Evolutionary conservation across 2,329 filamentous ascomycete genomes (phyloP).

Genomic region (Huntiella abstrusa): DNA sequence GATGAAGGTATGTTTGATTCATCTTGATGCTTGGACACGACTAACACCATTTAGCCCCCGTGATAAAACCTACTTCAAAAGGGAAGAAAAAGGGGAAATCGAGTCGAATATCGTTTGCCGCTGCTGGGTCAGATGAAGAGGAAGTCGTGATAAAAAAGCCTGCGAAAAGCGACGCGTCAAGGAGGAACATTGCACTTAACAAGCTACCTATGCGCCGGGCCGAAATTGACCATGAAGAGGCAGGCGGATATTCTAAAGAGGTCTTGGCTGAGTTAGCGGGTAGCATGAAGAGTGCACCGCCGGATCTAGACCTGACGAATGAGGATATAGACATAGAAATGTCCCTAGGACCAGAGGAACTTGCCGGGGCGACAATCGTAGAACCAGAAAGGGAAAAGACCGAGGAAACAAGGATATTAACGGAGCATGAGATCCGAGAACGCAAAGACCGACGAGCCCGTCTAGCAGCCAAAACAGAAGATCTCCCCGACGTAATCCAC

Average conservation of each 20-base stretch:
- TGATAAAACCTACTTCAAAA: slow-evolving; percentile 32
- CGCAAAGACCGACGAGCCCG: slow-evolving; percentile 81
- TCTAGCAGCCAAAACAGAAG: slow-evolving; percentile 44
- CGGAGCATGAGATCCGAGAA: slow-evolving; percentile 68
- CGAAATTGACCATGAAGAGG: slow-evolving; percentile 39
- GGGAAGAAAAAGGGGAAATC: slow-evolving; percentile 36
- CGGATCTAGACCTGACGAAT: no score
- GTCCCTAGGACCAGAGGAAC: slow-evolving; percentile 38
- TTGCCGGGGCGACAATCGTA: slow-evolving; percentile 47
- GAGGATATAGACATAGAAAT: slow-evolving; percentile 17
- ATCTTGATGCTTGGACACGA: slow-evolving; percentile 14
- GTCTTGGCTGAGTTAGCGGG: slow-evolving; percentile 47
- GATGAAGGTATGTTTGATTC: slow-evolving; percentile 5
- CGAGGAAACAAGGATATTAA: slow-evolving; percentile 41
- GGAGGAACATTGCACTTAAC: slow-evolving; percentile 28
- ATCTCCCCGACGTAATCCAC: slow-evolving; percentile 40
- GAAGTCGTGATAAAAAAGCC: slow-evolving; percentile 47
- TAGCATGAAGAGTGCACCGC: no score
- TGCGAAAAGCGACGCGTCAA: slow-evolving; percentile 44
- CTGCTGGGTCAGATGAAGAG: slow-evolving; percentile 32
- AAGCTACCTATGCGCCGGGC: slow-evolving; percentile 36
- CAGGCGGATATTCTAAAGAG: slow-evolving; percentile 70
- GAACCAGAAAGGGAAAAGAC: slow-evolving; percentile 22
- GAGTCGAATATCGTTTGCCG: slow-evolving; percentile 60
- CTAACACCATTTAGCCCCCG: slow-evolving; percentile 23